Evolutionary conservation across 495 filamentous ascomycete species (phyloP).

Genomic region (Daldinia bambusicola): DNA sequence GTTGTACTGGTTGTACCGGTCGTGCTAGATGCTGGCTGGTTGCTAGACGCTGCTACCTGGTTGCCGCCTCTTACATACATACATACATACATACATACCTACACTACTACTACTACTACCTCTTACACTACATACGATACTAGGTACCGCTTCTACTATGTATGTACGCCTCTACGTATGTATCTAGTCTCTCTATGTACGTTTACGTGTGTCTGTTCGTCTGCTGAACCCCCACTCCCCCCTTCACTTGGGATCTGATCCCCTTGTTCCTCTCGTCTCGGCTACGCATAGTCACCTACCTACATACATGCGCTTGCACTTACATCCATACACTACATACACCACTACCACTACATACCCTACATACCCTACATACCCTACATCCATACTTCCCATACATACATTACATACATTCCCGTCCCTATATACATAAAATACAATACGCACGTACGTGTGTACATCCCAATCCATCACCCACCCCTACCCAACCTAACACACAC

Average conservation of each 20-base stretch:
- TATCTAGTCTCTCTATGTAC: conserved; percentile 1
- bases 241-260: conserved; percentile 38
- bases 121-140: background rate
- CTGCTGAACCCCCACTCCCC: conserved; percentile 38
- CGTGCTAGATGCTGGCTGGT: background rate
- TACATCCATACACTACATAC: conserved; percentile 18
- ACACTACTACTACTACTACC: background rate
- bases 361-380: conserved; percentile 12
- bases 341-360: too few relatives aligned
- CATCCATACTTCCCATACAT: conserved; percentile 10
- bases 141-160: background rate
- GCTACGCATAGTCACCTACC: conserved; percentile 41
- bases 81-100: background rate
- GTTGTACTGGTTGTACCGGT: background rate
- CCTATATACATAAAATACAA: conserved; percentile 5
- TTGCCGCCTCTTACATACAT: background rate
- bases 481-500: conserved; percentile 7
- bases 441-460: conserved; percentile 16
- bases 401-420: background rate
- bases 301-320: conserved; percentile 14
- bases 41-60: too few relatives aligned
- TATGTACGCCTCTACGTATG: conserved; percentile 2
- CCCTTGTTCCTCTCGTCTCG: conserved; percentile 43
- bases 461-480: background rate
- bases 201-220: conserved; percentile 15